phyloP scores from a whole-genome alignment of 2,329 filamentous ascomycete species.

The Diaporthe sp. region DNA sequence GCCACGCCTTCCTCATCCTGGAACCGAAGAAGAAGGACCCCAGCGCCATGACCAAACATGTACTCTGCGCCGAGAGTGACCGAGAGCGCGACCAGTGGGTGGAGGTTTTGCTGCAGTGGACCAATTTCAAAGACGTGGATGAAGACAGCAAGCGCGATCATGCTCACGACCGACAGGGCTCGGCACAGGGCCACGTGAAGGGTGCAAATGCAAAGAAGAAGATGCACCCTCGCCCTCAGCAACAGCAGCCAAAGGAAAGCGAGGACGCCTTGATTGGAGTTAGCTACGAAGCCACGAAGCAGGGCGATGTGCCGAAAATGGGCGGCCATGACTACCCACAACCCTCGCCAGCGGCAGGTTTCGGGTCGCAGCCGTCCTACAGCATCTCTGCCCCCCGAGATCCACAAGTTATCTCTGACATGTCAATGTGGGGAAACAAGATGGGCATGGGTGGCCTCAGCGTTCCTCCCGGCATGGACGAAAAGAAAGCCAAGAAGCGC shows the following conservation, averaged over 20 bases:
- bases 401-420: slow-evolving; percentile 84
- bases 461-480: slow-evolving; percentile 68
- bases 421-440: slow-evolving; percentile 88
- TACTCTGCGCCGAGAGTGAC: slow-evolving; percentile 95
- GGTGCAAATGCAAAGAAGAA: slow-evolving; percentile 59
- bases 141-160: slow-evolving; percentile 59
- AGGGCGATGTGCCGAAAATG: slow-evolving; percentile 61
- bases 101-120: slow-evolving; percentile 87
- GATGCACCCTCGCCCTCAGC: slow-evolving; percentile 48
- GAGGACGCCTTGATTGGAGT: slow-evolving; percentile 67
- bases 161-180: slow-evolving; percentile 56
- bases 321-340: slow-evolving; percentile 48
- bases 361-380: slow-evolving; percentile 57
- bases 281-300: slow-evolving; percentile 68
- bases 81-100: slow-evolving; percentile 95
- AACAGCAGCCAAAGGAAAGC: slow-evolving; percentile 46
- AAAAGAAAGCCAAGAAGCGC: slow-evolving; percentile 86
- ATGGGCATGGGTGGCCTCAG: slow-evolving; percentile 58
- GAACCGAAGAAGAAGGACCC: slow-evolving; percentile 98
- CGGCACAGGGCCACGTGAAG: slow-evolving; percentile 52
- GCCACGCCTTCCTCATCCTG: slow-evolving; percentile 93
- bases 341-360: slow-evolving; percentile 45
- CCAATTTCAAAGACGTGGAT: slow-evolving; percentile 78
- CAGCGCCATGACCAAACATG: slow-evolving; percentile 87
- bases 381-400: slow-evolving; percentile 90